Evolutionary conservation across 2,329 filamentous ascomycete species (phyloP).

Genomic region (Dactylellina sp.): DNA sequence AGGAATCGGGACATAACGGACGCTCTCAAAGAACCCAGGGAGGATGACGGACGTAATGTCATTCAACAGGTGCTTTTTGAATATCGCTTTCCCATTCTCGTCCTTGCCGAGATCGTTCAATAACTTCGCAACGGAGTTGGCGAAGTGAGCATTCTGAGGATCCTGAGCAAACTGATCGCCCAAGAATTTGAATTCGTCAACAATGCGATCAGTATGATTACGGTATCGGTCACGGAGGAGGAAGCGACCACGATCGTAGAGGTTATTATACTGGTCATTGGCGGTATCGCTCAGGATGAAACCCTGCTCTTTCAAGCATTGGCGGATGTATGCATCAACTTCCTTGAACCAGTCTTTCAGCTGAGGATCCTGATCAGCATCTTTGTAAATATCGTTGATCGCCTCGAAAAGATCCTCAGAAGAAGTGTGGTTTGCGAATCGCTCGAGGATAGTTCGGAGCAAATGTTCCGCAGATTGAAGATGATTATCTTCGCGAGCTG

Average conservation of each 20-base stretch:
- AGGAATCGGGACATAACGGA: conserved; percentile 90
- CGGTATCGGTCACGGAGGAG: conserved; percentile 90
- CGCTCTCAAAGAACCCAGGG: conserved; percentile 81
- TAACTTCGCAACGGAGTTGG: conserved; percentile 79
- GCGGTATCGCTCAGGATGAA: conserved; percentile 87
- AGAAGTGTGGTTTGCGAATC: conserved; percentile 94
- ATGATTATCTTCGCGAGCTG: conserved; percentile 73
- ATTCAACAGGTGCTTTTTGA: conserved; percentile 93
- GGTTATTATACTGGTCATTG: conserved; percentile 81
- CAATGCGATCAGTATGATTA: conserved; percentile 82
- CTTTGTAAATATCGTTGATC: conserved; percentile 84
- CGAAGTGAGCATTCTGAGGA: conserved; percentile 84
- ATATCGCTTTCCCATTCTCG: conserved; percentile 81
- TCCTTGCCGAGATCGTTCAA: conserved; percentile 93
- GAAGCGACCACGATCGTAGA: conserved; percentile 87
- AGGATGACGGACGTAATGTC: conserved; percentile 89
- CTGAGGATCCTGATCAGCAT: conserved; percentile 87
- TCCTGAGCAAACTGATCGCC: conserved; percentile 90
- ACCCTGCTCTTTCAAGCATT: conserved; percentile 86
- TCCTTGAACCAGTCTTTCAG: conserved; percentile 89
- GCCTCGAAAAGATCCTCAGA: conserved; percentile 85
- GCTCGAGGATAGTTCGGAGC: conserved; percentile 87
- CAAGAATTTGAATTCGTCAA: conserved; percentile 91
- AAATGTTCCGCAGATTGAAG: conserved; percentile 81
- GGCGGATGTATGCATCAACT: conserved; percentile 81